Conservation (phyloP, 495 filamentous ascomycete genomes). For the Sabuloglossum arenarium region DNA sequence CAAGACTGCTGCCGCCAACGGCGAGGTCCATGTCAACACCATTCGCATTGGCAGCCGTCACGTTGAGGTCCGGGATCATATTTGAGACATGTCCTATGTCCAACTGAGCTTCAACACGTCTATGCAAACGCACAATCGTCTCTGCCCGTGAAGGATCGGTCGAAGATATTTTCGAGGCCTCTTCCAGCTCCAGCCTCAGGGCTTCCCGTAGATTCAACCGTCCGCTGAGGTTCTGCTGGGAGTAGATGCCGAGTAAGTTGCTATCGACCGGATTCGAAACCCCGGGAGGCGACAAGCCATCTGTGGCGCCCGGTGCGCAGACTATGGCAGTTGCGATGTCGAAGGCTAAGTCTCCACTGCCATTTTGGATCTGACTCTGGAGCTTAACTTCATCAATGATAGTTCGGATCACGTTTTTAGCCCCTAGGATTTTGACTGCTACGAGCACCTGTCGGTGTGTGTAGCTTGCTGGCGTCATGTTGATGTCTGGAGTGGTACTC, state of each 20-base stretch:
- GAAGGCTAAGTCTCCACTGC: conserved; percentile 40
- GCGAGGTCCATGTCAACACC: not conserved
- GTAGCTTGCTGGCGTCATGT: conserved; percentile 49
- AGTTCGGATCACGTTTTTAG: conserved; percentile 33
- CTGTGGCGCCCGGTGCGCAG: conserved; percentile 38
- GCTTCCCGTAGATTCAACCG: conserved; percentile 40
- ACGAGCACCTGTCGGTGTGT: conserved; percentile 55
- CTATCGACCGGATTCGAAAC: conserved; percentile 12
- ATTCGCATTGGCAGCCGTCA: not conserved
- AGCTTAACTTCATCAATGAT: conserved; percentile 53
- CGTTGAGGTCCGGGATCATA: not conserved
- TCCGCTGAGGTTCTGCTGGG: conserved; percentile 1
- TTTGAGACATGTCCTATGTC: not conserved
- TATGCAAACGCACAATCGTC: conserved; percentile 50
- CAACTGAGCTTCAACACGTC: conserved; percentile 44
- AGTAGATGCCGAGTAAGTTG: conserved; percentile 4
- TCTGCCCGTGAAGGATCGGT: conserved; percentile 37
- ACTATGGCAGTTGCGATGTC: conserved; percentile 57
- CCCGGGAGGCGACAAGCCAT: conserved; percentile 20
- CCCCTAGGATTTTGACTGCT: conserved; percentile 47
- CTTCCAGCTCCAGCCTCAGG: conserved; percentile 40
- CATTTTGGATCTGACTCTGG: conserved; percentile 21
- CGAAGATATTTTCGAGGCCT: conserved; percentile 38
- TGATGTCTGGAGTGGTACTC: conserved; percentile 42
- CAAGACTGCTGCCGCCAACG: not conserved